These are phyloP conservation scores for Penicillium daleae DNA, from an alignment of 495 filamentous ascomycete species.

Conservation along the genomic window DNA sequence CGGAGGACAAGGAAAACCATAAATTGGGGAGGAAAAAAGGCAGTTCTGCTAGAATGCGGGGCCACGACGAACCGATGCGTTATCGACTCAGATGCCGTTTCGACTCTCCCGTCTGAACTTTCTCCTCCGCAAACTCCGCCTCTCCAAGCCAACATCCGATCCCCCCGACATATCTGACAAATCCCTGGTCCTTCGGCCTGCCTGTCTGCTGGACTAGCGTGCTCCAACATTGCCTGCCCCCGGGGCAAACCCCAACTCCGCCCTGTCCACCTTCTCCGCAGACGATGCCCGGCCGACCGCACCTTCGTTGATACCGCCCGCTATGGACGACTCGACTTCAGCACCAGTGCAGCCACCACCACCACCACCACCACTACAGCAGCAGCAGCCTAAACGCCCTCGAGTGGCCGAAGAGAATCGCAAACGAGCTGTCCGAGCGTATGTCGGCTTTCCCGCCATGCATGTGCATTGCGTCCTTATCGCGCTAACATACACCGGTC, in stretches of 20 bases:
- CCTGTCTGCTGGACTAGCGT: not conserved
- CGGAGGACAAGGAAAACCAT: not conserved
- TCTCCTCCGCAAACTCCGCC: conserved; percentile 6
- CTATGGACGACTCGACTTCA: conserved; percentile 34
- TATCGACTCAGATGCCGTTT: conserved; percentile 22
- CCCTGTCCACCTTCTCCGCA: conserved; percentile 22
- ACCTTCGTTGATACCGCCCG: conserved; percentile 22
- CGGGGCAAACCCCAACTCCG: conserved; percentile 16
- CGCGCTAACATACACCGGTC: conserved; percentile 16
- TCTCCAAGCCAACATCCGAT: conserved; percentile 2
- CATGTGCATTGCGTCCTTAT: not conserved
- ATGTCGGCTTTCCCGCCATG: conserved; percentile 4
- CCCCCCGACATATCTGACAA: not conserved
- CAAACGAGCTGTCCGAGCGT: conserved; percentile 55
- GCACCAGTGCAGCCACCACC: conserved; percentile 33
- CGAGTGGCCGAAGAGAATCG: conserved; percentile 54
- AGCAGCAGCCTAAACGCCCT: conserved; percentile 44
- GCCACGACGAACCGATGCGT: conserved; percentile 14
- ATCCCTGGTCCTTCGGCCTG: not conserved
- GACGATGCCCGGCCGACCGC: conserved; percentile 34
- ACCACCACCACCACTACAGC: too few species aligned
- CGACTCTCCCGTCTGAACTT: not conserved
- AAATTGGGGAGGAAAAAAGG: conserved; percentile 3
- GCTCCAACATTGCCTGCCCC: not conserved
- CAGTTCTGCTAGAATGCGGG: conserved; percentile 28